Conservation (phyloP, 2,329 filamentous ascomycete genomes). For the Fusarium brachygibbosum region DNA sequence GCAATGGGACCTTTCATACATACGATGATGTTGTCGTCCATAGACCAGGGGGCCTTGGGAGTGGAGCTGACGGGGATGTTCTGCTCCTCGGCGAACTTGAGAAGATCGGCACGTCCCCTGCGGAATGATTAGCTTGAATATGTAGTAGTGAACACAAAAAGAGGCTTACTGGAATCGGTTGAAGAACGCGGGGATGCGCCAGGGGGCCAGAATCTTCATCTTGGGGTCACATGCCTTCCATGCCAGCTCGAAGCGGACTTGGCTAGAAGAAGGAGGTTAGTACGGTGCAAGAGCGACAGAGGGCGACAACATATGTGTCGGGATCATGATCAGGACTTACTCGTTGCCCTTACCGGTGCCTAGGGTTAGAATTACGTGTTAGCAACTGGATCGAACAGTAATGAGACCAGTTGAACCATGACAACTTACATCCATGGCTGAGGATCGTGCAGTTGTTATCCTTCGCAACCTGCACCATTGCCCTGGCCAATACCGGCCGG, state of each 20-base stretch:
- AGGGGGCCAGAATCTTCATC: conserved; percentile 80
- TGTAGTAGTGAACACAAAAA: neutral
- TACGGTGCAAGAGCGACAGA: neutral
- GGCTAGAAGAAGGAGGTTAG: conserved; percentile 16
- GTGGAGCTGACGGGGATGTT: conserved; percentile 80
- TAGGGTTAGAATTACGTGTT: neutral
- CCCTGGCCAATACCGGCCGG: conserved; percentile 74
- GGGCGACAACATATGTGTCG: too few relatives aligned
- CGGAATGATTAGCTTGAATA: neutral
- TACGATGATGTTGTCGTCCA: conserved; percentile 57
- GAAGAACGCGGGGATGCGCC: conserved; percentile 78
- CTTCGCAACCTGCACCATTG: conserved; percentile 54
- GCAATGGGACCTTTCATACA: too few relatives aligned
- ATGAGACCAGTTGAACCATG: too few relatives aligned
- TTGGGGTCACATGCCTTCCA: conserved; percentile 65
- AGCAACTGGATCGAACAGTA: too few relatives aligned
- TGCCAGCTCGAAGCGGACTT: conserved; percentile 58
- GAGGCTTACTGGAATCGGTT: conserved; percentile 67
- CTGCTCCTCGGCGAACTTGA: conserved; percentile 76
- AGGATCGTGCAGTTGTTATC: conserved; percentile 56
- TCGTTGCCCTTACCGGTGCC: conserved; percentile 68
- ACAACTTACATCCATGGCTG: conserved; percentile 61
- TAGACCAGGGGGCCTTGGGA: conserved; percentile 77
- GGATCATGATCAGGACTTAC: neutral
- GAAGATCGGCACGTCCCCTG: conserved; percentile 64